Percentiles rank a stretch among this genome's conserved stretches.
Conservation (phyloP, 208 protist species). For the Naegleria fowleri region DNA sequence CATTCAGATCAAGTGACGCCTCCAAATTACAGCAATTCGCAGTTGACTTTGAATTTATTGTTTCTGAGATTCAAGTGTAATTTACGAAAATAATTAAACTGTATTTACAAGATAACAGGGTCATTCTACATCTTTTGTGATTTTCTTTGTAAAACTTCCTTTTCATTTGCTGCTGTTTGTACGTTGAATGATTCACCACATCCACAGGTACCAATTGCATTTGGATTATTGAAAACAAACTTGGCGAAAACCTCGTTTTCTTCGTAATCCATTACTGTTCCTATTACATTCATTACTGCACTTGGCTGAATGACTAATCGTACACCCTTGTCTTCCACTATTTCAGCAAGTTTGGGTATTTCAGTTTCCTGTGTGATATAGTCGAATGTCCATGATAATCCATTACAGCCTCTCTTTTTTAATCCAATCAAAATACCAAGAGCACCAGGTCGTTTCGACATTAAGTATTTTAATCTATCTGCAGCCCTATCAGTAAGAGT, state of each 20-base stretch:
- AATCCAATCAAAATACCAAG: slow-evolving; percentile 83
- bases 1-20: neutral
- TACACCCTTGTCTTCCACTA: slow-evolving; percentile 56
- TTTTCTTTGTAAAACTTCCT: neutral
- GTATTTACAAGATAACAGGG: too few species aligned
- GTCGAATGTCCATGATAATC: slow-evolving; percentile 91
- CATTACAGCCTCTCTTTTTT: slow-evolving; percentile 84
- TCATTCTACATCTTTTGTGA: neutral
- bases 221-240: slow-evolving; percentile 94
- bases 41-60: neutral
- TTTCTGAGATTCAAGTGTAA: neutral
- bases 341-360: slow-evolving; percentile 1
- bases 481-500: slow-evolving; percentile 37
- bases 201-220: slow-evolving; percentile 87
- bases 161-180: neutral
- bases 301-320: slow-evolving; percentile 82
- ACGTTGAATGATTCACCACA: slow-evolving; percentile 89
- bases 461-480: slow-evolving; percentile 26
- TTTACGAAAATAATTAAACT: neutral
- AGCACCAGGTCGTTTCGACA: neutral
- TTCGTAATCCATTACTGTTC: slow-evolving; percentile 92
- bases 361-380: slow-evolving; percentile 54
- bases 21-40: neutral
- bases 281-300: slow-evolving; percentile 91
- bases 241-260: slow-evolving; percentile 83